Conservation (phyloP, 768 basidiomycete genomes). For the Xerocomellus dryophilus region DNA sequence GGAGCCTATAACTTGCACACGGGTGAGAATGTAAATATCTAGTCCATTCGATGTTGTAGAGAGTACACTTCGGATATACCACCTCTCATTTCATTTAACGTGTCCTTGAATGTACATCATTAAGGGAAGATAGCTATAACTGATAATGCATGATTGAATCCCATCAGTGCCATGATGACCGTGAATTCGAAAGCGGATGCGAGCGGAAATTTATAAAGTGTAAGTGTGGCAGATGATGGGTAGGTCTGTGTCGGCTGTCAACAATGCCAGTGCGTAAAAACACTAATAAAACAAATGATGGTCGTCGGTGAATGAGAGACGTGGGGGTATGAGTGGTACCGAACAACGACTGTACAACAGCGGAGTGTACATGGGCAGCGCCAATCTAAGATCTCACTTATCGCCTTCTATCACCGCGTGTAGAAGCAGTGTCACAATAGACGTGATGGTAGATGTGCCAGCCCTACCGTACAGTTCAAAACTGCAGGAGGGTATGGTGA, state of each 20-base stretch:
- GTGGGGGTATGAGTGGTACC: slow-evolving; percentile 15
- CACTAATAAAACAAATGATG: slow-evolving; percentile 25
- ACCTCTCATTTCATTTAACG: neutral
- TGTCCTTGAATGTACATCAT: slow-evolving; percentile 20
- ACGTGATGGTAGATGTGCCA: slow-evolving; percentile 2
- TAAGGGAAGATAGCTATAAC: slow-evolving; percentile 27
- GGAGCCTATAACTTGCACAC: too few relatives aligned
- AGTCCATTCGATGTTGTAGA: neutral
- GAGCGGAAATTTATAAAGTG: slow-evolving; percentile 12
- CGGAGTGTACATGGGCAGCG: slow-evolving; percentile 18
- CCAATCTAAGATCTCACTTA: slow-evolving; percentile 13
- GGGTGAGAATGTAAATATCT: too few relatives aligned
- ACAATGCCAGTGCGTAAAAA: slow-evolving; percentile 16
- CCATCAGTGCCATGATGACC: slow-evolving; percentile 22
- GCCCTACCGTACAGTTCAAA: slow-evolving; percentile 9
- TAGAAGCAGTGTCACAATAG: slow-evolving; percentile 7
- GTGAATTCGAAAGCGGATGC: slow-evolving; percentile 22
- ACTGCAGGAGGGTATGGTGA: slow-evolving; percentile 6
- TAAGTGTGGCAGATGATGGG: slow-evolving; percentile 3
- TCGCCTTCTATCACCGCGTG: slow-evolving; percentile 9
- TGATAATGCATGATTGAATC: slow-evolving; percentile 28
- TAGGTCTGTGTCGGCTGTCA: slow-evolving; percentile 7
- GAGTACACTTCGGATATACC: neutral
- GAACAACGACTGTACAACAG: slow-evolving; percentile 23
- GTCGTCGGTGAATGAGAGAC: slow-evolving; percentile 17